Percentiles rank a stretch among this genome's conserved stretches.
Conservation (phyloP, 176 grass and related monocot species). For the Musa troglodytarum region DNA sequence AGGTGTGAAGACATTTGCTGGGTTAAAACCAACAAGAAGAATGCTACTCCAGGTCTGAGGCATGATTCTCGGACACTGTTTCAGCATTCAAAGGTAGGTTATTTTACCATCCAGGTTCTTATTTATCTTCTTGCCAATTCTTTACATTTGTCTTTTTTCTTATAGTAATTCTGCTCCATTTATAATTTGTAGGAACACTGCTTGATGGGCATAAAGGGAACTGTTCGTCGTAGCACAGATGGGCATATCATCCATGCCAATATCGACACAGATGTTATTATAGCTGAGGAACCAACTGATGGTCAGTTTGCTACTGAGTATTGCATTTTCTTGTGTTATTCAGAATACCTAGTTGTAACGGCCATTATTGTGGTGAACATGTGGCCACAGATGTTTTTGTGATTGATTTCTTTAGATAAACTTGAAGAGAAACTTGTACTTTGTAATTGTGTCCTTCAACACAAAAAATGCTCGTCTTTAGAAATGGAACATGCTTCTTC, state of each 20-base stretch:
- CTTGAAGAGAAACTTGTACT: not conserved
- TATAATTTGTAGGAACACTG: constrained; percentile 70
- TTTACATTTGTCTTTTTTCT: not conserved
- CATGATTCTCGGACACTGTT: constrained; percentile 83
- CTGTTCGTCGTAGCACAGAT: constrained; percentile 92
- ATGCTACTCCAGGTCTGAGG: constrained; percentile 66
- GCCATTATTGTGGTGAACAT: not conserved
- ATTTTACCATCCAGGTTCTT: not conserved
- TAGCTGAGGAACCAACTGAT: constrained; percentile 84
- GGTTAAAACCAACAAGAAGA: constrained; percentile 97
- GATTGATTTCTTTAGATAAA: not conserved
- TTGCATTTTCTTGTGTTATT: not conserved
- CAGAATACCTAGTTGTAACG: not conserved
- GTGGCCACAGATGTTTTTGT: not conserved
- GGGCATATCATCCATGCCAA: constrained; percentile 97
- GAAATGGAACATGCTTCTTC: no score
- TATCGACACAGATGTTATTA: constrained; percentile 98
- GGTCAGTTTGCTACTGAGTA: constrained; percentile 32
- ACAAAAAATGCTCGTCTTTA: not conserved
- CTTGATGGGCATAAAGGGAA: constrained; percentile 99
- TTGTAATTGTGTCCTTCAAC: not conserved
- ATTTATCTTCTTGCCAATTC: not conserved
- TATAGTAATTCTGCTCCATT: constrained; percentile 7
- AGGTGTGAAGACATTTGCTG: constrained; percentile 97
- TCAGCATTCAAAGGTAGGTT: constrained; percentile 78